phyloP scores from a whole-genome alignment of 1,284 basidiomycete genomes.

The Schizopora paradoxa region DNA sequence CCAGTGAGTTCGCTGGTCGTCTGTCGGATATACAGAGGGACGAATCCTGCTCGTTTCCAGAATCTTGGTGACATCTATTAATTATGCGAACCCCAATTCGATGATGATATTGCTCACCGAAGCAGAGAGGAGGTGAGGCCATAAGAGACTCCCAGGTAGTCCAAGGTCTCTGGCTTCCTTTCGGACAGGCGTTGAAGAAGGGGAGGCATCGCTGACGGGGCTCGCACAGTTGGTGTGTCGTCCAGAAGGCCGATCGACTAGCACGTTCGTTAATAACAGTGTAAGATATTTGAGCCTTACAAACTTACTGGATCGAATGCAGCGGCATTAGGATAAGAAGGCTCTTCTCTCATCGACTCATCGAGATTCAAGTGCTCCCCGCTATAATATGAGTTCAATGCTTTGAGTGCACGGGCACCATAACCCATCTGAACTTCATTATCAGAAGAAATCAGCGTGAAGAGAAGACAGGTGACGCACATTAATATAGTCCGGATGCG shows the following conservation, averaged over 20 bases:
- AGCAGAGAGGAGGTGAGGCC: slow-evolving; percentile 88
- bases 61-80: slow-evolving; percentile 47
- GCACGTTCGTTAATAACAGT: not conserved
- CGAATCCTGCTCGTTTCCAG: slow-evolving; percentile 93
- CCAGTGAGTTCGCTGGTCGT: slow-evolving; percentile 94
- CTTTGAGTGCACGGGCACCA: slow-evolving; percentile 86
- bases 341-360: slow-evolving; percentile 54
- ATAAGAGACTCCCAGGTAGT: slow-evolving; percentile 96
- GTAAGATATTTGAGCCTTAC: not conserved
- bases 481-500: slow-evolving; percentile 92
- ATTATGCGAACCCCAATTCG: not conserved
- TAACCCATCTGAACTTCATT: slow-evolving; percentile 80
- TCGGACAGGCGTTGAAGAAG: slow-evolving; percentile 89
- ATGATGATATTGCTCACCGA: slow-evolving; percentile 37
- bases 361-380: slow-evolving; percentile 91
- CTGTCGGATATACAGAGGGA: slow-evolving; percentile 91
- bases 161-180: slow-evolving; percentile 84
- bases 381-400: slow-evolving; percentile 86
- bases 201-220: slow-evolving; percentile 83
- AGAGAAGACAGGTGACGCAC: slow-evolving; percentile 55
- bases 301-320: slow-evolving; percentile 54
- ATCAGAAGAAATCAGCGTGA: slow-evolving; percentile 5
- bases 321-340: slow-evolving; percentile 57
- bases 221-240: slow-evolving; percentile 73
- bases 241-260: slow-evolving; percentile 55